A percentile compares a stretch with the other conserved stretches of the same genome.
These are phyloP conservation scores for Suillus alpinus DNA, from an alignment of 768 basidiomycete genomes.

Conservation along the genomic window DNA sequence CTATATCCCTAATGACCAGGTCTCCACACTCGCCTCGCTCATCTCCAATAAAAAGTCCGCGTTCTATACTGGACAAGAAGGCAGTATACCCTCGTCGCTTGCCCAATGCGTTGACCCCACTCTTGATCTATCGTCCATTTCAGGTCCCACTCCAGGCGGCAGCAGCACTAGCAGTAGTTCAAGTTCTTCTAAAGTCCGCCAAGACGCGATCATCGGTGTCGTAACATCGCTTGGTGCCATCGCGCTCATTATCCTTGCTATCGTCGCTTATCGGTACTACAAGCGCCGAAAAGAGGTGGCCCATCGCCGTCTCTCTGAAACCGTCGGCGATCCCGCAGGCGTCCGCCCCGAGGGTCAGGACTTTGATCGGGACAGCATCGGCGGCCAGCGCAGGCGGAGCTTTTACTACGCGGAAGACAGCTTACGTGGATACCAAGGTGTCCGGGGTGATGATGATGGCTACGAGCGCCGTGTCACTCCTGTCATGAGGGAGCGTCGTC, in stretches of 20 bases:
- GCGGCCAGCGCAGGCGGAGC: constrained; percentile 67
- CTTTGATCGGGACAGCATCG: constrained; percentile 75
- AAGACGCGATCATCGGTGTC: constrained; percentile 90
- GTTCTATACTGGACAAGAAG: constrained; percentile 58
- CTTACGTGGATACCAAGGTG: constrained; percentile 55
- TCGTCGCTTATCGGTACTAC: constrained; percentile 67
- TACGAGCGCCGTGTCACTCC: constrained; percentile 31
- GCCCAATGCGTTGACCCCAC: constrained; percentile 70
- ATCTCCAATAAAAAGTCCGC: constrained; percentile 58
- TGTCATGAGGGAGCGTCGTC: constrained; percentile 54
- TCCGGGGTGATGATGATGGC: constrained; percentile 34
- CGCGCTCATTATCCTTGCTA: constrained; percentile 66
- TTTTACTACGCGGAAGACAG: constrained; percentile 90
- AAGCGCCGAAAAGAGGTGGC: constrained; percentile 65
- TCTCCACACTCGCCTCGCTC: constrained; percentile 60
- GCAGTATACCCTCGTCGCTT: constrained; percentile 48
- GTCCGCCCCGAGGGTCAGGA: constrained; percentile 62
- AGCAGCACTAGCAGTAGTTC: constrained; percentile 19
- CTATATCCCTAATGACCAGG: constrained; percentile 56
- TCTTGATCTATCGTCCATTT: constrained; percentile 52
- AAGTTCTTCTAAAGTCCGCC: constrained; percentile 42
- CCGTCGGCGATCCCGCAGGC: constrained; percentile 31
- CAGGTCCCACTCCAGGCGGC: constrained; percentile 34
- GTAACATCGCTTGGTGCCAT: constrained; percentile 80
- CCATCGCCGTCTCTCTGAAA: constrained; percentile 71